Evolutionary conservation across 202 grass and related monocot genomes (phyloP).

Genomic region (Digitaria exilis): DNA sequence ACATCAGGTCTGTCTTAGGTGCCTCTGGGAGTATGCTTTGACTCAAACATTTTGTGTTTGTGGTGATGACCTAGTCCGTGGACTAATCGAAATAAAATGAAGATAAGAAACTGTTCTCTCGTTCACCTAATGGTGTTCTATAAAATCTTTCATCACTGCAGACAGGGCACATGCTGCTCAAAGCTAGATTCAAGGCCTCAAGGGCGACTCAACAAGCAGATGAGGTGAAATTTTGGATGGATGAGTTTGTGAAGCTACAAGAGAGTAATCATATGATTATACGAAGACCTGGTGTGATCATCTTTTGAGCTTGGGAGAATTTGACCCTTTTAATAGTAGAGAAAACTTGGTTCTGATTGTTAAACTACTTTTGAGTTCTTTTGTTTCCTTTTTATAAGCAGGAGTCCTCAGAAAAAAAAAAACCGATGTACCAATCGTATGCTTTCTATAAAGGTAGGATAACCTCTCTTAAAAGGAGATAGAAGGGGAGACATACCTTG

Average conservation of each 20-base stretch:
- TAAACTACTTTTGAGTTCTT: background rate
- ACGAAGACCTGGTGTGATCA: background rate
- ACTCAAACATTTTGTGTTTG: background rate
- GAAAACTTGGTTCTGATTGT: background rate
- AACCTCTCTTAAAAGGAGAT: background rate
- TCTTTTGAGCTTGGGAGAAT: background rate
- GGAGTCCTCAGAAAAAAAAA: background rate
- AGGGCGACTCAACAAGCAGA: background rate
- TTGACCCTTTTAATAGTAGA: background rate
- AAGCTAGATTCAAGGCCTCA: background rate
- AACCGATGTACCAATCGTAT: background rate
- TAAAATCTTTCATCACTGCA: background rate
- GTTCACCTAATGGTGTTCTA: background rate
- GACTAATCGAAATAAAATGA: background rate
- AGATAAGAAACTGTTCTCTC: background rate
- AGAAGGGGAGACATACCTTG: slow-evolving; percentile 51
- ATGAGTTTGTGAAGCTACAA: background rate
- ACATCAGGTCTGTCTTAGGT: background rate
- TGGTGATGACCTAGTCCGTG: background rate
- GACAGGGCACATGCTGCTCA: background rate
- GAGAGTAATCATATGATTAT: background rate
- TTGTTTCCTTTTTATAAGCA: background rate
- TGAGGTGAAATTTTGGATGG: background rate
- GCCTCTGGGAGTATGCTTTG: background rate
- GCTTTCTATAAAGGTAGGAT: background rate